Evolutionary conservation across 441 rosid species (phyloP), one percentile per base, ranked within the genome.

Genomic region (Populus hybrid): DNA sequence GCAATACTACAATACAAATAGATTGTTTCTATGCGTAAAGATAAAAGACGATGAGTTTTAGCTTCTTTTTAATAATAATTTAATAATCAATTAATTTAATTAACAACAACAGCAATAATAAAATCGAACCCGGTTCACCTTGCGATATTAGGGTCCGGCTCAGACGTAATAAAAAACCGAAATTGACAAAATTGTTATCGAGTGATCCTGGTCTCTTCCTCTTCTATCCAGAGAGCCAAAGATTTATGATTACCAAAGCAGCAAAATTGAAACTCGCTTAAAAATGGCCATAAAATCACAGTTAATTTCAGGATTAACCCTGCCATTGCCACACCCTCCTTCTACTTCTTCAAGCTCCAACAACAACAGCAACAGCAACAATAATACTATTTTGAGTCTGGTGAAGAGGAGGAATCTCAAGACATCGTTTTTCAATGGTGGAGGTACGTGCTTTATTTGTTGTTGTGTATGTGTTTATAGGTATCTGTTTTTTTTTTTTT

Each of bases 231-330:
- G 67, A 80, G 26, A 16, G 23, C 35, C 1, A 28, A 66, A 31
- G 40, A 21, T 28, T 16, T 68, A 67, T 63, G 11, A 28, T 4
- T 33, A 18, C 71, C 63, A 50, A 6, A 59, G 38, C 68, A 80
- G 36, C 26, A 45, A 21, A 28, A 61, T 36, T 16, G 12, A 36
- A 18, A 69, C 56, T 31, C 45, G 10, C 31, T 64, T 71, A 0
- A 66, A 7, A 76, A 89, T 86, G 90, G 87, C 86, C 11, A 66
- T 73, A 1, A 86, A 86, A 2, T 83, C 90, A 10, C 89, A 86
- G 56, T 38, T 86, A 75, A 71, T 89, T 79, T 72, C 90, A 16
- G 85, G 89, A 68, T 79, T 85, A 35, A 63, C 82, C 28, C 24
- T 83, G 71, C 86, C 86, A 20, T 31, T 83, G 42, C 84, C 83